These are phyloP conservation scores for Zygoascus sp. DNA, from an alignment of 1,139 yeast species.

Conservation along the genomic window DNA sequence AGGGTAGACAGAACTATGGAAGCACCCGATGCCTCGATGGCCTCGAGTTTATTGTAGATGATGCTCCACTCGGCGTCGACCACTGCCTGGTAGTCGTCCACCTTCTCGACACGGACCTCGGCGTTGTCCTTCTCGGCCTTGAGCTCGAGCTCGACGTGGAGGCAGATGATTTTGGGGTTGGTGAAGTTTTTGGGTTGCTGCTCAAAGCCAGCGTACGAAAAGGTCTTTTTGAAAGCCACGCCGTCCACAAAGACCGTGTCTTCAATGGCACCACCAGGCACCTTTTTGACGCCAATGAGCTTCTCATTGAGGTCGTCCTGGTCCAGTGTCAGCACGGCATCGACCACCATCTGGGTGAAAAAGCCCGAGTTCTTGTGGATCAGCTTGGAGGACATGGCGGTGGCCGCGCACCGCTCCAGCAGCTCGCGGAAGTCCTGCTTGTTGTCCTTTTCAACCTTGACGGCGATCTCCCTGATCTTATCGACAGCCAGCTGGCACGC, in stretches of 20 bases:
- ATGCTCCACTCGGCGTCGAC: slow-evolving; percentile 99
- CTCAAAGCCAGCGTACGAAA: slow-evolving; percentile 96
- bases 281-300: slow-evolving; percentile 89
- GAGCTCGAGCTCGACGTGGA: slow-evolving; percentile 90
- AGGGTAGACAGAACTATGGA: slow-evolving; percentile 87
- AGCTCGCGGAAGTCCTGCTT: slow-evolving; percentile 58
- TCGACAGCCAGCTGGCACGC: slow-evolving; percentile 77
- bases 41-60: slow-evolving; percentile 78
- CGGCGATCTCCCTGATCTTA: slow-evolving; percentile 69
- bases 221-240: slow-evolving; percentile 95
- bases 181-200: slow-evolving; percentile 88
- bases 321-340: slow-evolving; percentile 85
- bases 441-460: slow-evolving; percentile 48
- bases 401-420: slow-evolving; percentile 87
- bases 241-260: slow-evolving; percentile 87
- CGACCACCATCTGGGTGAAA: slow-evolving; percentile 95
- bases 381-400: slow-evolving; percentile 95
- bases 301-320: slow-evolving; percentile 81
- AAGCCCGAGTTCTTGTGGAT: slow-evolving; percentile 82
- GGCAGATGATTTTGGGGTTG: slow-evolving; percentile 75
- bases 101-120: slow-evolving; percentile 95
- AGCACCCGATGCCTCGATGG: slow-evolving; percentile 81
- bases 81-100: slow-evolving; percentile 87
- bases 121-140: slow-evolving; percentile 99
- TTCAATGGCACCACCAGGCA: slow-evolving; percentile 95